Conservation (phyloP, 2,329 filamentous ascomycete species). For the Colletotrichum tanaceti region DNA sequence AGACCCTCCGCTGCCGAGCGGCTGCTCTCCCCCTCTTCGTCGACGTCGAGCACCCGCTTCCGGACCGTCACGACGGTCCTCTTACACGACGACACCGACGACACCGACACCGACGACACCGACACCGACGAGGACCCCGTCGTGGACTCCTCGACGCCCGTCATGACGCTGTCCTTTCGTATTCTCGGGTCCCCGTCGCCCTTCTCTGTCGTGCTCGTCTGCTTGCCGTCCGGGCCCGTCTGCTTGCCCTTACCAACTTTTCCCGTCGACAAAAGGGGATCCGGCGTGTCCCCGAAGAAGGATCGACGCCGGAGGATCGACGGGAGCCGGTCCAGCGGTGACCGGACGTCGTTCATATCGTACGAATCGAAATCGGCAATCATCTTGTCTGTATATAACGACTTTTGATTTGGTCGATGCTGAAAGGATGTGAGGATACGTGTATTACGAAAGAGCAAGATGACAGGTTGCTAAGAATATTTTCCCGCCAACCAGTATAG, state of each 20-base stretch:
- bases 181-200: neutral
- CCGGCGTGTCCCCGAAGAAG: neutral
- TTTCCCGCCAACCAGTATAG: neutral
- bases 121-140: neutral
- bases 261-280: neutral
- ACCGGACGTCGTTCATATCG: neutral
- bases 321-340: conserved; percentile 1
- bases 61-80: conserved; percentile 2
- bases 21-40: conserved; percentile 19
- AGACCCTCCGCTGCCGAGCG: neutral
- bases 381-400: neutral
- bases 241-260: neutral
- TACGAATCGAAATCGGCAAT: neutral
- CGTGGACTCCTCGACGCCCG: neutral
- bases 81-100: neutral
- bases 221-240: neutral
- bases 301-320: neutral
- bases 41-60: conserved; percentile 1
- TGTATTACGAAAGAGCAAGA: neutral
- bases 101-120: neutral
- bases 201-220: neutral
- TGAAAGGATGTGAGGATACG: neutral
- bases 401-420: neutral
- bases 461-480: neutral
- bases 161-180: conserved; percentile 17